Percentiles rank a stretch among this genome's conserved stretches.
Evolutionary conservation across 2,329 filamentous ascomycete genomes (phyloP).

Genomic region (Penicillium psychrosexuale): DNA sequence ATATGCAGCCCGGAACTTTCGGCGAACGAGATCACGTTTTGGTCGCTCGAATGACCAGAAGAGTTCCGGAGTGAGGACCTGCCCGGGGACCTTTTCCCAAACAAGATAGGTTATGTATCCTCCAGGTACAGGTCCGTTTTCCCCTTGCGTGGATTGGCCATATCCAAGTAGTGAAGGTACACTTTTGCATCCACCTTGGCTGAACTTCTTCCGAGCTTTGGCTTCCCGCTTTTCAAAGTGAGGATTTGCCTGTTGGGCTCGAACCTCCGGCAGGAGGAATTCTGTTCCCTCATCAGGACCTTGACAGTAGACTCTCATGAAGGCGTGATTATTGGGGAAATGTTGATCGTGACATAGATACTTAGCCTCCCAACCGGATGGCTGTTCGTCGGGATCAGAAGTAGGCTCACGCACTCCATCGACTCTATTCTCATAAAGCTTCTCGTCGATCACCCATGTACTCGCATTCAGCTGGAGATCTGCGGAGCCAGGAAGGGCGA

Average conservation of each 20-base stretch:
- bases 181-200: slow-evolving; percentile 3
- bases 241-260: slow-evolving; percentile 5
- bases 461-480: slow-evolving; percentile 1
- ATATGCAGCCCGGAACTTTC: slow-evolving; percentile 4
- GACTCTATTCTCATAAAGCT: slow-evolving; percentile 6
- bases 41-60: slow-evolving; percentile 6
- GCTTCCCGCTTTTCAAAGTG: slow-evolving; percentile 1
- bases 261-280: slow-evolving; percentile 1
- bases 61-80: neutral
- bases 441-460: slow-evolving; percentile 6
- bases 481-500: slow-evolving; percentile 2
- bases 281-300: slow-evolving; percentile 2
- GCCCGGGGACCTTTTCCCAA: slow-evolving; percentile 2
- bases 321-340: neutral
- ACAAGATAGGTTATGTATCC: slow-evolving; percentile 6
- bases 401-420: neutral
- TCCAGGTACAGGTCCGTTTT: slow-evolving; percentile 3
- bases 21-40: slow-evolving; percentile 2
- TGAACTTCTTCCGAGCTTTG: slow-evolving; percentile 1
- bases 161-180: slow-evolving; percentile 5
- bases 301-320: slow-evolving; percentile 8
- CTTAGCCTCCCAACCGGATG: slow-evolving; percentile 4
- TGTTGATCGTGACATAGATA: slow-evolving; percentile 2
- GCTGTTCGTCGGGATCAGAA: slow-evolving; percentile 1
- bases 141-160: slow-evolving; percentile 4